Conservation (phyloP, 2,329 filamentous ascomycete species). For the Rutstroemia sp. region DNA sequence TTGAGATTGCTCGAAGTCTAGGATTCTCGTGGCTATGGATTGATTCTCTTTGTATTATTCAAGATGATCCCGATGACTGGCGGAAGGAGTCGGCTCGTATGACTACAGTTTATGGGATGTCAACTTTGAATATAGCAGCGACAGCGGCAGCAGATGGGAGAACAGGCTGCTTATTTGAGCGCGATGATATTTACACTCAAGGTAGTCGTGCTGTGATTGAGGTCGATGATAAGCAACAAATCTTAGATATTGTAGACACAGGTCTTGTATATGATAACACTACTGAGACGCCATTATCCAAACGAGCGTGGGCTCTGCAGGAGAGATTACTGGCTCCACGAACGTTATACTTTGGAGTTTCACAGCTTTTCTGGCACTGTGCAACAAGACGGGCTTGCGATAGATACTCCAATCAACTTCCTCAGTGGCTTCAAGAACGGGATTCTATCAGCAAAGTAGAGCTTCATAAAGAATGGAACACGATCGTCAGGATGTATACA, state of each 20-base stretch:
- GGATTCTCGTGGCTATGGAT: constrained; percentile 24
- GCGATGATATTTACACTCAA: not conserved
- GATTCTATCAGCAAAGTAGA: not conserved
- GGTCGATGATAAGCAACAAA: not conserved
- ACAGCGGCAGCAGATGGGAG: constrained; percentile 7
- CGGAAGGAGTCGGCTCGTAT: constrained; percentile 13
- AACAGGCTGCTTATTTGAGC: constrained; percentile 7
- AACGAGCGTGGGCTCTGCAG: constrained; percentile 12
- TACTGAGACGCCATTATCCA: not conserved
- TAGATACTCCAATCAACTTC: not conserved
- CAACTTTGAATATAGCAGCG: constrained; percentile 13
- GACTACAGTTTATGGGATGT: constrained; percentile 9
- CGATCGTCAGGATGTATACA: not conserved
- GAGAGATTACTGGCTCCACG: constrained; percentile 10
- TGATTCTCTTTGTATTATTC: constrained; percentile 24
- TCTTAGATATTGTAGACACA: not conserved
- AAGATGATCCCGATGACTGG: constrained; percentile 20
- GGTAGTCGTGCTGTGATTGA: not conserved
- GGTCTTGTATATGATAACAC: not conserved
- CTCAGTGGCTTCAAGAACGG: not conserved
- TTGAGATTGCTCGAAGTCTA: constrained; percentile 15
- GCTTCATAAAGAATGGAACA: not conserved
- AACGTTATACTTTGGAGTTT: constrained; percentile 10
- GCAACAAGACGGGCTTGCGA: not conserved
- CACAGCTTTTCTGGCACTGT: constrained; percentile 12